Conservation (phyloP, 306 rosid species). For the Lagenaria siceraria region DNA sequence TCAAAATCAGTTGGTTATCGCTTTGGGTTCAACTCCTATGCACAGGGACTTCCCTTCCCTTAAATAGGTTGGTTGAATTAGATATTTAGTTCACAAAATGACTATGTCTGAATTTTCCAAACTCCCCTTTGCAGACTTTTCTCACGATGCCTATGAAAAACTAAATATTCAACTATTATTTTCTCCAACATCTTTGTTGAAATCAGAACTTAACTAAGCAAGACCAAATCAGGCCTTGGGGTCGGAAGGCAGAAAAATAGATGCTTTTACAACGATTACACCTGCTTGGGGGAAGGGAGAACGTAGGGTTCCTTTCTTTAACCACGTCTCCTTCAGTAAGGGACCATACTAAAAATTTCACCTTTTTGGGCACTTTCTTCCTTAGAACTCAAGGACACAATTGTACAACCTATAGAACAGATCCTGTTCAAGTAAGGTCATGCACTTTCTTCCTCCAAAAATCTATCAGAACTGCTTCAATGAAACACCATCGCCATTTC, state of each 20-base stretch:
- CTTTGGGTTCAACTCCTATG: neutral
- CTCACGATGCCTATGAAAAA: neutral
- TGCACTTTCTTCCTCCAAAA: neutral
- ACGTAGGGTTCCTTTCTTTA: neutral
- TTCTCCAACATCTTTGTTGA: neutral
- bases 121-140: neutral
- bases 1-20: too few relatives aligned
- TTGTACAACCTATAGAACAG: too few relatives aligned
- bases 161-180: neutral
- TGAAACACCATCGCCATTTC: neutral
- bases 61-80: neutral
- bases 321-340: neutral
- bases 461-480: neutral
- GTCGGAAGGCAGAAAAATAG: neutral
- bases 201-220: neutral
- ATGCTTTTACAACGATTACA: neutral
- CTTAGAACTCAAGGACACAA: too few relatives aligned
- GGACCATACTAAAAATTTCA: neutral
- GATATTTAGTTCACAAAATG: neutral
- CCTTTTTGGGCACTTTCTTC: neutral
- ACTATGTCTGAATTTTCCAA: neutral
- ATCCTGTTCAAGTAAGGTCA: too few relatives aligned
- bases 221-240: neutral
- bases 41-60: neutral
- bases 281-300: neutral